A percentile compares a stretch with the other conserved stretches of the same genome.
Evolutionary conservation across 192 early-diverging fungal species (phyloP).

Genomic region (Umbelopsis vinacea): DNA sequence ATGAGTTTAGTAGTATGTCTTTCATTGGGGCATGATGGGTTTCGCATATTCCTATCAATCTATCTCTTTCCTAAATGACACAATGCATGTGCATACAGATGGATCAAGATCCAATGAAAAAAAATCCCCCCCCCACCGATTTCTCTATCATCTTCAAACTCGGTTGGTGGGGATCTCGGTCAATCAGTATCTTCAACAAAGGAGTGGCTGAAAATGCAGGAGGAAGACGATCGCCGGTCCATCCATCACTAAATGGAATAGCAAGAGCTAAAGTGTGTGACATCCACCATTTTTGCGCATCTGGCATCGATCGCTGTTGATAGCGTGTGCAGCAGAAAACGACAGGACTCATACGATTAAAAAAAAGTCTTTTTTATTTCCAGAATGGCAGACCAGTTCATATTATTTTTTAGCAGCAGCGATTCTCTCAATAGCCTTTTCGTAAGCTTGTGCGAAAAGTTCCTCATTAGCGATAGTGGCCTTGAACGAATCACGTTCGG

Average conservation of each 20-base stretch:
- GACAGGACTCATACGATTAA: neutral
- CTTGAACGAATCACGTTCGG: conserved; percentile 15
- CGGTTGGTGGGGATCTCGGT: too few relatives aligned
- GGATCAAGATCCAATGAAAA: too few relatives aligned
- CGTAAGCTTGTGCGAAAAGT: neutral
- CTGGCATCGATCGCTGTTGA: conserved; percentile 13
- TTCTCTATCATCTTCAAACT: too few relatives aligned
- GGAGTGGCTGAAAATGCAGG: too few relatives aligned
- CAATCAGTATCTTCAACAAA: too few relatives aligned
- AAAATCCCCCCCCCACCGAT: too few relatives aligned
- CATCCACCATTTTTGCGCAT: neutral
- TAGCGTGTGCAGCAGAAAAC: too few relatives aligned
- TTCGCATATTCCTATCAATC: too few relatives aligned
- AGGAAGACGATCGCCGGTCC: neutral
- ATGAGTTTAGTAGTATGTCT: neutral
- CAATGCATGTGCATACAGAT: too few relatives aligned
- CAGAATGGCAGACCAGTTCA: too few relatives aligned
- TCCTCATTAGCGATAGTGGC: neutral
- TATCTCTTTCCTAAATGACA: too few relatives aligned
- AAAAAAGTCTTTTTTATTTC: neutral
- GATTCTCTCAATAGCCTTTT: neutral
- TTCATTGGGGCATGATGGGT: too few relatives aligned
- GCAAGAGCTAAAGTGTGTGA: neutral
- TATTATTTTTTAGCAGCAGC: conserved; percentile 10
- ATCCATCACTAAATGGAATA: neutral